Evolutionary conservation across 1,139 yeast species (phyloP).

Genomic region (Diutina sp.): DNA sequence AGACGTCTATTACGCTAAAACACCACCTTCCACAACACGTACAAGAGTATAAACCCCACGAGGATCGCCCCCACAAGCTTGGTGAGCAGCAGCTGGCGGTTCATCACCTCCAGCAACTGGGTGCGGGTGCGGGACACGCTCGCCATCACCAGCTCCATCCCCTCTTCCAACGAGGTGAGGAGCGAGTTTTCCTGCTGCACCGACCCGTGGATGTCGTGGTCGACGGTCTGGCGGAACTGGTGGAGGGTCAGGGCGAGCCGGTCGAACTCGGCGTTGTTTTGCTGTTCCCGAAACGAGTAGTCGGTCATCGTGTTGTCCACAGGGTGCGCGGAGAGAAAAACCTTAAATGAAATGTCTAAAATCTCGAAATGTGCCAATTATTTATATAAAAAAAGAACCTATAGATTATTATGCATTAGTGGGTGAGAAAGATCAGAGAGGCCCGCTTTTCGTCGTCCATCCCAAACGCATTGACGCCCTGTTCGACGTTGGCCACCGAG

Average conservation of each 20-base stretch:
- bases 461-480: neutral
- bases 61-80: slow-evolving; percentile 15
- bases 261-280: slow-evolving; percentile 32
- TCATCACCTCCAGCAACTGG: slow-evolving; percentile 25
- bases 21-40: slow-evolving; percentile 7
- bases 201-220: slow-evolving; percentile 29
- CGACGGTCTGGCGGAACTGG: slow-evolving; percentile 32
- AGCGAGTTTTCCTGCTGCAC: slow-evolving; percentile 20
- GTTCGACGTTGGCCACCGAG: slow-evolving; percentile 35
- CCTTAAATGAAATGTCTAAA: too few species aligned
- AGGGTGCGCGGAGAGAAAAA: neutral
- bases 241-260: slow-evolving; percentile 32
- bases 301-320: neutral
- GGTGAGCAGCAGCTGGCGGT: slow-evolving; percentile 29
- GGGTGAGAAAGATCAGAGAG: neutral
- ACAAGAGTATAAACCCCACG: slow-evolving; percentile 6
- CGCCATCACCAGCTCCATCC: neutral
- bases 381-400: neutral
- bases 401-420: neutral
- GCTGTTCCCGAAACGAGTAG: slow-evolving; percentile 21
- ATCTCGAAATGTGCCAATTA: too few species aligned
- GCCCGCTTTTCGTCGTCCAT: slow-evolving; percentile 1
- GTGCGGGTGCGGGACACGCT: neutral
- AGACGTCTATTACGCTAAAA: neutral
- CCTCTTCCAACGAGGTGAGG: neutral